These are phyloP conservation scores for Trichoderma sp. DNA, from an alignment of 2,329 filamentous ascomycete species.

Conservation along the genomic window DNA sequence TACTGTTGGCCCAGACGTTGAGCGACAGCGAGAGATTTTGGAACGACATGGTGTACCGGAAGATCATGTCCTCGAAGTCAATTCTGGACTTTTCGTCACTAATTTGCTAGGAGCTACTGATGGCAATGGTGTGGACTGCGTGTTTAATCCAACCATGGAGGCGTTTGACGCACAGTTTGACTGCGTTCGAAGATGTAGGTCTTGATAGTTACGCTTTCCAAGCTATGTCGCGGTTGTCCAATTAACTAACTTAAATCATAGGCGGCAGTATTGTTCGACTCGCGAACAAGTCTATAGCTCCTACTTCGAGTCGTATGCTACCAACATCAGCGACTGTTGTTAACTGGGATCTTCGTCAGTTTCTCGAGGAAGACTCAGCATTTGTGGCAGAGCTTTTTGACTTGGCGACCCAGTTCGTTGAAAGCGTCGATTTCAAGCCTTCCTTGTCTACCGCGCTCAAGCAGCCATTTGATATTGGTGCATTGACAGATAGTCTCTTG, in stretches of 20 bases:
- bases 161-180: slow-evolving; percentile 37
- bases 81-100: slow-evolving; percentile 39
- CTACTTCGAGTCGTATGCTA: slow-evolving; percentile 24
- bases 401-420: slow-evolving; percentile 24
- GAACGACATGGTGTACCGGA: slow-evolving; percentile 38
- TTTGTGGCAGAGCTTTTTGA: slow-evolving; percentile 38
- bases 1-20: slow-evolving; percentile 34
- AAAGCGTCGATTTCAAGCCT: slow-evolving; percentile 2
- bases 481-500: slow-evolving; percentile 34
- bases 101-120: slow-evolving; percentile 38
- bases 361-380: slow-evolving; percentile 38
- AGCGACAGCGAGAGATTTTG: slow-evolving; percentile 43
- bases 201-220: neutral
- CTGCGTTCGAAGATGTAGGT: slow-evolving; percentile 43
- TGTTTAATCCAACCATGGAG: slow-evolving; percentile 49
- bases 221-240: neutral
- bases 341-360: slow-evolving; percentile 38
- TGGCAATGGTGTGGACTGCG: slow-evolving; percentile 43
- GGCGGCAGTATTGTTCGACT: slow-evolving; percentile 41
- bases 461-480: slow-evolving; percentile 29
- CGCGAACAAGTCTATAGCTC: slow-evolving; percentile 30
- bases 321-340: slow-evolving; percentile 34
- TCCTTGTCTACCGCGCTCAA: neutral
- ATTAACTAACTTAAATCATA: slow-evolving; percentile 22
- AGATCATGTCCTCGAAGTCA: slow-evolving; percentile 43